Percentiles rank a stretch among this genome's conserved stretches.
Conservation (phyloP, 305 asterid species). For the Solanum aculeatissimum region DNA sequence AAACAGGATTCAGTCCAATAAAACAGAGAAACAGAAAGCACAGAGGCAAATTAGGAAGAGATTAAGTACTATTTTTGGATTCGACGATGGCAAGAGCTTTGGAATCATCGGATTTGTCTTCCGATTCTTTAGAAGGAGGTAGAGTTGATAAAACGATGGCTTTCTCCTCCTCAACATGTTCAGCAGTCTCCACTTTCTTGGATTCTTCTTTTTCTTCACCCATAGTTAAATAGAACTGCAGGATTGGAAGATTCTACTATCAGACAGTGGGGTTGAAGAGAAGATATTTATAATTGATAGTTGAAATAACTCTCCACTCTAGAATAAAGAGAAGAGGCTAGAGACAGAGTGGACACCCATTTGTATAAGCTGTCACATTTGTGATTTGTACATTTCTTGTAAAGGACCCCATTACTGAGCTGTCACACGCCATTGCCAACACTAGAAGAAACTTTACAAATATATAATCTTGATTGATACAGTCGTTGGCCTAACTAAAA, state of each 20-base stretch:
- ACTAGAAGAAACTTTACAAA: neutral
- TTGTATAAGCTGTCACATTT: neutral
- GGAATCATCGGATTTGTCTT: constrained; percentile 11
- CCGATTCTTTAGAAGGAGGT: constrained; percentile 4
- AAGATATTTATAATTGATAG: neutral
- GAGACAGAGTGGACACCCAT: neutral
- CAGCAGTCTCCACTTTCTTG: constrained; percentile 20
- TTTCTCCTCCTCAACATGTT: constrained; percentile 16
- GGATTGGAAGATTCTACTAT: neutral
- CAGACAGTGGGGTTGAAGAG: neutral
- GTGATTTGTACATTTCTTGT: neutral
- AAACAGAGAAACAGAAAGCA: neutral
- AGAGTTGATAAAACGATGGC: constrained; percentile 5
- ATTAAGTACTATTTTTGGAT: constrained; percentile 12
- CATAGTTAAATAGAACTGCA: neutral
- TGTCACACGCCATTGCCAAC: neutral
- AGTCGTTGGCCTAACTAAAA: neutral
- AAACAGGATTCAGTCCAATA: neutral
- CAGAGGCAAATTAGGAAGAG: neutral
- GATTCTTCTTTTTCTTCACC: constrained; percentile 23
- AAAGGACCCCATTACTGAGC: neutral
- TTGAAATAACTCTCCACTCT: neutral
- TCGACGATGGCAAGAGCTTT: constrained; percentile 23
- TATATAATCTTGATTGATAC: neutral
- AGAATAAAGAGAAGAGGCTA: neutral